These are phyloP conservation scores for Lasiodiplodia sp. DNA, from an alignment of 2,329 filamentous ascomycete species.

Conservation along the genomic window DNA sequence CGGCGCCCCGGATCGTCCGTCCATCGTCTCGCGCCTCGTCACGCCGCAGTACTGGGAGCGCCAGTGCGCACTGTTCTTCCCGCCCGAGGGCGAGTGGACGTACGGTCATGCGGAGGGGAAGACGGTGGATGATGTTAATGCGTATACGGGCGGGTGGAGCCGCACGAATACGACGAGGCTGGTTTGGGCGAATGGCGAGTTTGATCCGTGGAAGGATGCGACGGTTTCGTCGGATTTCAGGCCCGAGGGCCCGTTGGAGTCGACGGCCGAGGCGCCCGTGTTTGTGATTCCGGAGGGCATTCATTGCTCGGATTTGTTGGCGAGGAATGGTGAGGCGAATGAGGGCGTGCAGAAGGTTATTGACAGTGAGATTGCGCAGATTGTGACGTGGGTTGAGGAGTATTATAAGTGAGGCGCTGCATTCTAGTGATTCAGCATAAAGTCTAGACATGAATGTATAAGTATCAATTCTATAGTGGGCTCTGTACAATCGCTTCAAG, in stretches of 20 bases:
- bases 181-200: constrained; percentile 66
- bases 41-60: constrained; percentile 61
- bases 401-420: constrained; percentile 36
- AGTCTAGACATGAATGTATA: too few relatives aligned
- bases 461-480: too few relatives aligned
- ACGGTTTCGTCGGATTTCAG: constrained; percentile 62
- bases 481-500: too few relatives aligned
- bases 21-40: constrained; percentile 62
- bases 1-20: constrained; percentile 57
- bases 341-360: constrained; percentile 58
- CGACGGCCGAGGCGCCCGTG: constrained; percentile 58
- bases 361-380: constrained; percentile 57
- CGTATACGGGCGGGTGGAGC: constrained; percentile 64
- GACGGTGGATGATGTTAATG: constrained; percentile 60
- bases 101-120: constrained; percentile 58
- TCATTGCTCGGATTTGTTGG: constrained; percentile 64
- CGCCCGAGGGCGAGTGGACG: constrained; percentile 57
- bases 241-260: constrained; percentile 61
- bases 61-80: constrained; percentile 65
- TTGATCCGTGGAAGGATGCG: constrained; percentile 66
- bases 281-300: constrained; percentile 61
- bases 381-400: constrained; percentile 63
- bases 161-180: constrained; percentile 60
- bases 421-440: neutral
- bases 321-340: constrained; percentile 57